A percentile compares a stretch with the other conserved stretches of the same genome.
These are phyloP conservation scores for Mortierella sp. DNA, from an alignment of 371 early-diverging fungal genomes.

Conservation along the genomic window DNA sequence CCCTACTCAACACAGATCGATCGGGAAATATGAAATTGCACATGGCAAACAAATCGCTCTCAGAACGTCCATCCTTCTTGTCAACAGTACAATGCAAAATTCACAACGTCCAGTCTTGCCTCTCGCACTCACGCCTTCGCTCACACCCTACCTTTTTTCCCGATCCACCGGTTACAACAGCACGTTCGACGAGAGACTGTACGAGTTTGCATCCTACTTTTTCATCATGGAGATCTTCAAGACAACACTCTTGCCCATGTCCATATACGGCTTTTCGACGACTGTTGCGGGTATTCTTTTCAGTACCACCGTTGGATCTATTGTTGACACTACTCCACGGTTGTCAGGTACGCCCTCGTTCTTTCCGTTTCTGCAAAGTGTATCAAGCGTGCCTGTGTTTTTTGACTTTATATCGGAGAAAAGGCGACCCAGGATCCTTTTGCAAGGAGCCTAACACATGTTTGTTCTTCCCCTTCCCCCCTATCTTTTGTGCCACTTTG, in stretches of 20 bases:
- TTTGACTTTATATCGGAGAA: background rate
- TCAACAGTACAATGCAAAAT: background rate
- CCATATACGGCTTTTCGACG: slow-evolving; percentile 53
- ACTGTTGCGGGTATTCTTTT: slow-evolving; percentile 51
- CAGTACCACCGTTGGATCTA: slow-evolving; percentile 45
- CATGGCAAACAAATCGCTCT: background rate
- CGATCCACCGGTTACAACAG: background rate
- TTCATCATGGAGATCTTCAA: slow-evolving; percentile 59
- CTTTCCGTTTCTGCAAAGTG: too few relatives aligned
- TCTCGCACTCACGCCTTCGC: too few relatives aligned
- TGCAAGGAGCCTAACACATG: background rate
- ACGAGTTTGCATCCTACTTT: slow-evolving; percentile 56
- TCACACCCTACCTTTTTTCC: too few relatives aligned
- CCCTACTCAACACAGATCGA: background rate
- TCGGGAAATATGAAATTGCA: background rate
- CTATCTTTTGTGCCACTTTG: background rate
- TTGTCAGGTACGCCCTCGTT: slow-evolving; percentile 17
- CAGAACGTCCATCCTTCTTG: background rate
- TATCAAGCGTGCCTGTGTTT: too few relatives aligned
- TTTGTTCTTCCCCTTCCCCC: background rate
- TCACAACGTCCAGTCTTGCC: background rate
- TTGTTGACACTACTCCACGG: slow-evolving; percentile 47
- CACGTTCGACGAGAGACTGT: slow-evolving; percentile 52
- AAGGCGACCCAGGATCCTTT: background rate
- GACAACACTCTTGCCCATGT: slow-evolving; percentile 49